Percentiles rank a stretch among this genome's conserved stretches.
phyloP scores from a whole-genome alignment of 169 alveolate genomes.

The Cryptosporidium felis region DNA sequence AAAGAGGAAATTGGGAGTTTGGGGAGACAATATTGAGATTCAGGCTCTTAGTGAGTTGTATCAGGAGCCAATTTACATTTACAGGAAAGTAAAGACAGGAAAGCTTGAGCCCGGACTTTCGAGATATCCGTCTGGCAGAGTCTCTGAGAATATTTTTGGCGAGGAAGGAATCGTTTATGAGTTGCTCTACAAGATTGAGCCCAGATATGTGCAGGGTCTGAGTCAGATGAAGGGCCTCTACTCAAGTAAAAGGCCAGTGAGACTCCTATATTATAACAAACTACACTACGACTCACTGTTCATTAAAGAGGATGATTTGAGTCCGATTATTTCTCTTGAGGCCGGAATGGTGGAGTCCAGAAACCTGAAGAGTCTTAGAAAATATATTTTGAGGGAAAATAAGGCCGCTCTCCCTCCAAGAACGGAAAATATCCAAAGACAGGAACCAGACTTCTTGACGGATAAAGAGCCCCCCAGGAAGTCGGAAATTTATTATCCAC shows the following conservation, averaged over 20 bases:
- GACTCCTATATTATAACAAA: constrained; percentile 33
- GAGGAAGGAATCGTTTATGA: neutral
- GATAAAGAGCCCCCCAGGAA: no score
- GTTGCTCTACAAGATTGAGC: constrained; percentile 19
- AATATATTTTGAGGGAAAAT: no score
- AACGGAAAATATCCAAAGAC: no score
- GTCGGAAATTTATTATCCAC: no score
- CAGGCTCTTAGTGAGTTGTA: constrained; percentile 76
- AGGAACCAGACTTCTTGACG: no score
- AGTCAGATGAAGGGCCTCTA: neutral
- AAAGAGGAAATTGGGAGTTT: constrained; percentile 74
- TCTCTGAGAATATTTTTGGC: neutral
- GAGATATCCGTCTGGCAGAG: neutral
- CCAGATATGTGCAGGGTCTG: neutral
- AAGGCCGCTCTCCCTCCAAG: no score
- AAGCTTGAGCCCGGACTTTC: neutral
- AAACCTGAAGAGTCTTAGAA: neutral
- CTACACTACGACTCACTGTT: constrained; percentile 60
- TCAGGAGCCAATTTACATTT: constrained; percentile 39
- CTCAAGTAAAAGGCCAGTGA: constrained; percentile 9
- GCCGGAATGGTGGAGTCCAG: neutral
- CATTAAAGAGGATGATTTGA: constrained; percentile 7
- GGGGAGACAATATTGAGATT: constrained; percentile 87
- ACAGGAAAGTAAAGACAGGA: neutral
- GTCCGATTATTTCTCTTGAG: neutral